Evolutionary conservation across 805 yeast genomes (phyloP).

Genomic region (Suhomyces xylopsoci): DNA sequence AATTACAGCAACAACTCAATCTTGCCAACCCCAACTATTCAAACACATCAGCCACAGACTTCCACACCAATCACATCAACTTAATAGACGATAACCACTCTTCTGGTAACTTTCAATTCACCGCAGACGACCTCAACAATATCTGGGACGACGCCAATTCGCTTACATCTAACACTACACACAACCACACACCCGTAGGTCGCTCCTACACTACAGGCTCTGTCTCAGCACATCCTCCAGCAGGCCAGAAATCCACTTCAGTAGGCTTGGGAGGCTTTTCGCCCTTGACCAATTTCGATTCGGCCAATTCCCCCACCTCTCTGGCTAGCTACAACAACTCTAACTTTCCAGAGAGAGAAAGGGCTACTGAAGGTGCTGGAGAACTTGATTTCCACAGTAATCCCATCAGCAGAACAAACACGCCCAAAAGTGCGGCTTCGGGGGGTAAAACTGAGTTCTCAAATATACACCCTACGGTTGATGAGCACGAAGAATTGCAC

Average conservation of each 20-base stretch:
- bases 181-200: constrained; percentile 6
- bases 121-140: constrained; percentile 11
- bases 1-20: not conserved
- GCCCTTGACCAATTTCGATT: constrained; percentile 7
- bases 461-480: not conserved
- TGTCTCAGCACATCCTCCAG: constrained; percentile 1
- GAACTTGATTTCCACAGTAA: not conserved
- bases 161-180: constrained; percentile 3
- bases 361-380: not conserved
- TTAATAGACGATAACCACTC: constrained; percentile 4
- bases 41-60: constrained; percentile 2
- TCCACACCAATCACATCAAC: constrained; percentile 2
- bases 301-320: constrained; percentile 3
- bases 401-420: not conserved
- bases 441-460: not conserved
- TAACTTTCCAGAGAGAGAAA: not conserved
- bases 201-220: constrained; percentile 3
- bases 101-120: constrained; percentile 8
- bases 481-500: not conserved
- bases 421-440: constrained; percentile 1
- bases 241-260: not conserved
- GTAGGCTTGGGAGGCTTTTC: constrained; percentile 3
- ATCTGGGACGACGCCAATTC: constrained; percentile 11
- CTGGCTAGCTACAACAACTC: constrained; percentile 1
- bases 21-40: constrained; percentile 1